Conservation (phyloP, 768 basidiomycete genomes). For the Clitopilus hobsonii region DNA sequence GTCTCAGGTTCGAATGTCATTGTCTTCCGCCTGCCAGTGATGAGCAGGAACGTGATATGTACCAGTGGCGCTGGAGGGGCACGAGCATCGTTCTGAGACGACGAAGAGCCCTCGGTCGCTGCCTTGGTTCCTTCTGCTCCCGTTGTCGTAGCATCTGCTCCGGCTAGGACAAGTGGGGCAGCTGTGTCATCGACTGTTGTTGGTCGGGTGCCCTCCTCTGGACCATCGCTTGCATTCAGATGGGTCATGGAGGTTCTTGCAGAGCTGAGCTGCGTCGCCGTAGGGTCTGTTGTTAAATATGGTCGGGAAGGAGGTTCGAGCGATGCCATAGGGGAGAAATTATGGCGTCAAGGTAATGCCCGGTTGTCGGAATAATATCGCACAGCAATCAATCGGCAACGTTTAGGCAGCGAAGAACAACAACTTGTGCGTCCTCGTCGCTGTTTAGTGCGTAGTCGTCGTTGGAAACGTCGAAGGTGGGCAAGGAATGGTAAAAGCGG, state of each 20-base stretch:
- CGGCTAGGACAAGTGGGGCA: not conserved
- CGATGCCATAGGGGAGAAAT: conserved; percentile 9
- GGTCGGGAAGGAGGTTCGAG: conserved; percentile 12
- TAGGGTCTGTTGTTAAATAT: conserved; percentile 5
- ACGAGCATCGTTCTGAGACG: not conserved
- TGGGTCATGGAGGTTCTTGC: conserved; percentile 13
- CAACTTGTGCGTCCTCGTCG: not conserved
- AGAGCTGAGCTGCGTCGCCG: conserved; percentile 6
- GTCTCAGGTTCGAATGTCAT: conserved; percentile 76
- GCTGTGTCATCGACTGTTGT: not conserved
- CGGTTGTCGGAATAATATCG: not conserved
- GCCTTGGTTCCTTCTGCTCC: not conserved
- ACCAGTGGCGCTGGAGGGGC: conserved; percentile 62
- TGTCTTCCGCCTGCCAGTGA: conserved; percentile 61
- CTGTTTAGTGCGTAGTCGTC: not conserved
- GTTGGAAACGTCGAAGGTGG: not conserved
- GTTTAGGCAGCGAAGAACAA: not conserved
- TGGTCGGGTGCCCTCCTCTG: not conserved
- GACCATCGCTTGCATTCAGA: not conserved
- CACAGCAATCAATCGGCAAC: not conserved
- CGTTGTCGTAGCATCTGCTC: not conserved
- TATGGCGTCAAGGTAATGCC: not conserved
- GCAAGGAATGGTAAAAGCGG: not conserved
- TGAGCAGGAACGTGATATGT: conserved; percentile 65
- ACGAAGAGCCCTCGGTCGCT: not conserved